Evolutionary conservation across 2,329 filamentous ascomycete genomes (phyloP), one percentile per base, ranked within the genome.

Genomic region (Exophiala xenobiotica): DNA sequence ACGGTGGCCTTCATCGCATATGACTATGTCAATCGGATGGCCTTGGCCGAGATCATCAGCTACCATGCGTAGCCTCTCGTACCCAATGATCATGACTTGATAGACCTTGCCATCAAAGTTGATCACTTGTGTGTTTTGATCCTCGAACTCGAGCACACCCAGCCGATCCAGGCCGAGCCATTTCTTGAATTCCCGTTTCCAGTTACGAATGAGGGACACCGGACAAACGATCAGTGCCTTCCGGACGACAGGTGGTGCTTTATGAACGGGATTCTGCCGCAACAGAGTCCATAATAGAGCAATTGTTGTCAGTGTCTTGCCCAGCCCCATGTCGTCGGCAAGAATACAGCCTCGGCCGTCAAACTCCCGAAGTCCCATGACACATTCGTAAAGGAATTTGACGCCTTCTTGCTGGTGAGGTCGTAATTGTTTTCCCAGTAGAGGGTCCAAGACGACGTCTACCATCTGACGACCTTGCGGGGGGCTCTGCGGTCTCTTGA

Each of bases 281-380:
- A 88, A 68, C 26, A 88, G 66, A 1, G 85, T 88, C 85, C 85
- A 88, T 9, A 88, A 64, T 39, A 88, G 68, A 2, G 85, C 74
- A 61, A 89, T 88, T 0, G 85, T 88, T 62, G 88, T 85, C 26
- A 88, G 65, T 1, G 86, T 88, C 68, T 89, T 89, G 16, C 86
- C 86, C 1, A 89, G 67, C 0, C 86, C 86, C 86, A 89, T 89
- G 60, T 88, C 86, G 63, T 89, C 86, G 1, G 86, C 86, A 42
- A 89, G 71, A 52, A 89, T 83, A 3, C 84, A 85, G 19, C 85
- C 85, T 66, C 85, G 78, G 1, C 85, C 85, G 60, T 80, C 80
- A 55, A 79, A 83, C 35, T 76, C 71, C 35, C 83, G 77, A 76
- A 88, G 79, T 4, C 85, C 85, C 85, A 88, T 88, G 0, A 88